phyloP scores from a whole-genome alignment of 164 flowering plant species.

The Stephania yunnanensis region DNA sequence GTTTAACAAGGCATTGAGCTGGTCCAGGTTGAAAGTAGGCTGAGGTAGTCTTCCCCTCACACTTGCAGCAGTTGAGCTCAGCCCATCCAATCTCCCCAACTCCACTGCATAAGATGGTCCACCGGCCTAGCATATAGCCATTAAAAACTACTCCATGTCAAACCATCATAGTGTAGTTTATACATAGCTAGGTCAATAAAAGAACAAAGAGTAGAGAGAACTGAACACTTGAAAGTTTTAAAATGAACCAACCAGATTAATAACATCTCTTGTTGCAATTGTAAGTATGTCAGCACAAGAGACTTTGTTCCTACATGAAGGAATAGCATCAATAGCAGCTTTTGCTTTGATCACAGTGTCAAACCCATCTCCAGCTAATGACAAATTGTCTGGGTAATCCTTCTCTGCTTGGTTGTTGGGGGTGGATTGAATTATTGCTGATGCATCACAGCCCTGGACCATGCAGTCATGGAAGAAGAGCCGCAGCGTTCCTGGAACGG shows the following conservation, averaged over 20 bases:
- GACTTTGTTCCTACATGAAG: slow-evolving; percentile 63
- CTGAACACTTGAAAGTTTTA: not conserved
- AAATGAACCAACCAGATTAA: slow-evolving; percentile 29
- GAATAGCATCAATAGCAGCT: slow-evolving; percentile 53
- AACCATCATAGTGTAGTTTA: not conserved
- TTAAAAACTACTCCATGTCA: not conserved
- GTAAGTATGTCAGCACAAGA: slow-evolving; percentile 94
- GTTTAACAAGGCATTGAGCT: slow-evolving; percentile 64
- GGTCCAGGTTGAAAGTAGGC: slow-evolving; percentile 50
- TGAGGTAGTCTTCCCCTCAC: slow-evolving; percentile 65
- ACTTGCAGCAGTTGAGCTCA: slow-evolving; percentile 45
- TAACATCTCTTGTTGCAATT: slow-evolving; percentile 71
- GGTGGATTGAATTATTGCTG: slow-evolving; percentile 50
- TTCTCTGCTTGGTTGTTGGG: slow-evolving; percentile 60
- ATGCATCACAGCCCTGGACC: slow-evolving; percentile 87
- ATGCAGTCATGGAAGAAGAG: slow-evolving; percentile 92
- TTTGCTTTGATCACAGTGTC: slow-evolving; percentile 89
- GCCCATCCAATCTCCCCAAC: slow-evolving; percentile 74
- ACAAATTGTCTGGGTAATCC: slow-evolving; percentile 68
- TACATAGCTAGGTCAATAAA: not conserved
- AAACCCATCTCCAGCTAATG: slow-evolving; percentile 86
- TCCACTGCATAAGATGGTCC: slow-evolving; percentile 82
- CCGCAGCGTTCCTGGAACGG: slow-evolving; percentile 70
- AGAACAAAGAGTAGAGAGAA: not conserved
- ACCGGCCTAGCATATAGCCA: slow-evolving; percentile 43